phyloP scores from a whole-genome alignment of 345 rosid species.

The Salix viminalis region DNA sequence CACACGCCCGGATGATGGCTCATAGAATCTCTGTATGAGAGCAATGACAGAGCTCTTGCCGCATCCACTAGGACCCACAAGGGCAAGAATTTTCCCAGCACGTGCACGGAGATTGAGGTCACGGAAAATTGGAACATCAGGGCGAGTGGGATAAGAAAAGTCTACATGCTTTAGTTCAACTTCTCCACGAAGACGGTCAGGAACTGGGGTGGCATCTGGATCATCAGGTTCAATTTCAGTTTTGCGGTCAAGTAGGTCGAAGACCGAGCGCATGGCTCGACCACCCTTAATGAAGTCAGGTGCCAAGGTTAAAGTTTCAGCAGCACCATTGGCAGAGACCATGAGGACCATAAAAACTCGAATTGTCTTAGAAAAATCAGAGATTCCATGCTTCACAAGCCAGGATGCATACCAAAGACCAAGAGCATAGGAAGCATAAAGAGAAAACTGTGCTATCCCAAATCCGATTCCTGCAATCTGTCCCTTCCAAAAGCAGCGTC shows the following conservation, averaged over 20 bases:
- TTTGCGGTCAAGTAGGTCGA: slow-evolving; percentile 89
- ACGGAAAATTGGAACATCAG: slow-evolving; percentile 74
- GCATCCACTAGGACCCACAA: slow-evolving; percentile 97
- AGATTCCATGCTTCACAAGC: slow-evolving; percentile 98
- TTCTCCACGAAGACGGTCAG: slow-evolving; percentile 86
- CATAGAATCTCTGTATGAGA: slow-evolving; percentile 76
- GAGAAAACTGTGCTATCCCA: slow-evolving; percentile 89
- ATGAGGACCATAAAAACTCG: slow-evolving; percentile 96
- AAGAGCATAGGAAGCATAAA: slow-evolving; percentile 93
- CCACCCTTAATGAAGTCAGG: slow-evolving; percentile 99
- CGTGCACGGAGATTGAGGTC: slow-evolving; percentile 83
- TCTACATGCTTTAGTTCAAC: slow-evolving; percentile 91
- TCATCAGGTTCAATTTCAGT: slow-evolving; percentile 98
- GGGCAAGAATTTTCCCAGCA: slow-evolving; percentile 91
- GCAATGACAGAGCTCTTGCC: slow-evolving; percentile 95
- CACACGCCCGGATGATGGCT: slow-evolving; percentile 85
- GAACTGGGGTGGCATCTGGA: slow-evolving; percentile 65
- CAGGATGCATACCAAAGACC: slow-evolving; percentile 99
- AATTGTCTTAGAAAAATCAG: slow-evolving; percentile 95
- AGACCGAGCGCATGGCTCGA: slow-evolving; percentile 88
- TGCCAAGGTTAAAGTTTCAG: slow-evolving; percentile 90
- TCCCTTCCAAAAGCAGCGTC: slow-evolving; percentile 97
- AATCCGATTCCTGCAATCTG: slow-evolving; percentile 96
- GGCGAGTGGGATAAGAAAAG: slow-evolving; percentile 89
- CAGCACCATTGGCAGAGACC: slow-evolving; percentile 99